Percentiles rank a stretch among this genome's conserved stretches.
These are phyloP conservation scores for Diaporthe caulivora DNA, from an alignment of 2,329 filamentous ascomycete genomes.

Conservation along the genomic window DNA sequence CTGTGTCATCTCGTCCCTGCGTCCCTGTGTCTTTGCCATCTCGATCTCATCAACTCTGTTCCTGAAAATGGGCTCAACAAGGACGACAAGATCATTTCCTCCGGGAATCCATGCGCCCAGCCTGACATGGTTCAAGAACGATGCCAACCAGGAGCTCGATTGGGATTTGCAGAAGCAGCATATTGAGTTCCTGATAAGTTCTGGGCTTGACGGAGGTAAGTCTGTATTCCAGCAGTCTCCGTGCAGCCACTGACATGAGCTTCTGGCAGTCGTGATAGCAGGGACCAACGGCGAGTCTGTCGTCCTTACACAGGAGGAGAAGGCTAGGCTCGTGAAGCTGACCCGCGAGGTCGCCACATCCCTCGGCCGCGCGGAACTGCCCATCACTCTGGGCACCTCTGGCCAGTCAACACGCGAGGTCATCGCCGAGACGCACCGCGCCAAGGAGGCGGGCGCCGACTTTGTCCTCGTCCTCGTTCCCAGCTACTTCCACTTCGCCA, in stretches of 20 bases:
- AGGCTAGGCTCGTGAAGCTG: slow-evolving; percentile 69
- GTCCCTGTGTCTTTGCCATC: neutral
- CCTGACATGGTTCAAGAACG: slow-evolving; percentile 66
- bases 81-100: slow-evolving; percentile 52
- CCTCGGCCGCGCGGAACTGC: slow-evolving; percentile 67
- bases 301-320: slow-evolving; percentile 74
- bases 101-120: slow-evolving; percentile 68
- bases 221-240: neutral
- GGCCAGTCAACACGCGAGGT: slow-evolving; percentile 76
- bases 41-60: neutral
- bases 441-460: slow-evolving; percentile 73
- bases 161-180: slow-evolving; percentile 67
- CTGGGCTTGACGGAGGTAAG: slow-evolving; percentile 63
- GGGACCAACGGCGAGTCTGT: slow-evolving; percentile 82
- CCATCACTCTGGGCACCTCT: slow-evolving; percentile 76
- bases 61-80: slow-evolving; percentile 35
- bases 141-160: slow-evolving; percentile 64
- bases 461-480: slow-evolving; percentile 77
- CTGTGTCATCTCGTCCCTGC: neutral
- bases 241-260: slow-evolving; percentile 35
- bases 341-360: slow-evolving; percentile 72
- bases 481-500: slow-evolving; percentile 77
- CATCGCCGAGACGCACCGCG: slow-evolving; percentile 73
- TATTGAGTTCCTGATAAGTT: slow-evolving; percentile 64
- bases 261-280: slow-evolving; percentile 68